Percentiles rank a stretch among this genome's conserved stretches.
Evolutionary conservation across 306 rosid genomes (phyloP).

Genomic region (Mucuna pruriens): DNA sequence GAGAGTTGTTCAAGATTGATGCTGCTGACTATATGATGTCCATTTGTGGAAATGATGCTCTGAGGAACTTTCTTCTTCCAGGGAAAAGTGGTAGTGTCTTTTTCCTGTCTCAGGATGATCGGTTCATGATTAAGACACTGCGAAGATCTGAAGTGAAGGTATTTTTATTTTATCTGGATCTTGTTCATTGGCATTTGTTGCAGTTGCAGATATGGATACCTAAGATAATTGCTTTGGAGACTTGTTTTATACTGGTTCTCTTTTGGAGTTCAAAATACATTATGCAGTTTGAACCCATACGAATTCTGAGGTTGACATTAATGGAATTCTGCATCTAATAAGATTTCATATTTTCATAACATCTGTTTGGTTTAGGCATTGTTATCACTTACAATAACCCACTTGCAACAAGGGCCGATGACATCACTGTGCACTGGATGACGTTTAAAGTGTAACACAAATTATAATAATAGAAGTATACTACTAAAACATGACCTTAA

Average conservation of each 20-base stretch:
- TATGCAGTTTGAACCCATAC: slow-evolving; percentile 10
- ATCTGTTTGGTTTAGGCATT: slow-evolving; percentile 6
- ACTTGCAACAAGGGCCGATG: neutral
- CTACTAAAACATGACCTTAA: neutral
- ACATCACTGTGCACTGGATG: slow-evolving; percentile 9
- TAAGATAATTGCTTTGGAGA: neutral
- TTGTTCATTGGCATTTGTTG: slow-evolving; percentile 17
- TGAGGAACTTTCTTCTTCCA: slow-evolving; percentile 96
- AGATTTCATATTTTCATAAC: neutral
- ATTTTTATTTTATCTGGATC: slow-evolving; percentile 45
- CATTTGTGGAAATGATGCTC: slow-evolving; percentile 97
- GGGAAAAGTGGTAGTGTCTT: slow-evolving; percentile 99
- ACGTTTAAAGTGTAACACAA: neutral
- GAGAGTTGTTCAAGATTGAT: slow-evolving; percentile 98
- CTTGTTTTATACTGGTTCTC: slow-evolving; percentile 1
- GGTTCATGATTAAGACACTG: slow-evolving; percentile 96
- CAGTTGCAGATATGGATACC: neutral
- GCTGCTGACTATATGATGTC: slow-evolving; percentile 99
- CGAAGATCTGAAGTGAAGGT: slow-evolving; percentile 99
- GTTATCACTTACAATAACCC: neutral
- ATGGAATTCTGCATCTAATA: neutral
- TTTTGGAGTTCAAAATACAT: slow-evolving; percentile 22
- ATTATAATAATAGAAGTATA: neutral
- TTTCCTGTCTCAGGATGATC: slow-evolving; percentile 97
- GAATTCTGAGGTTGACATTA: neutral